phyloP scores from a whole-genome alignment of 2,329 filamentous ascomycete species.

The Fusarium nygamai region DNA sequence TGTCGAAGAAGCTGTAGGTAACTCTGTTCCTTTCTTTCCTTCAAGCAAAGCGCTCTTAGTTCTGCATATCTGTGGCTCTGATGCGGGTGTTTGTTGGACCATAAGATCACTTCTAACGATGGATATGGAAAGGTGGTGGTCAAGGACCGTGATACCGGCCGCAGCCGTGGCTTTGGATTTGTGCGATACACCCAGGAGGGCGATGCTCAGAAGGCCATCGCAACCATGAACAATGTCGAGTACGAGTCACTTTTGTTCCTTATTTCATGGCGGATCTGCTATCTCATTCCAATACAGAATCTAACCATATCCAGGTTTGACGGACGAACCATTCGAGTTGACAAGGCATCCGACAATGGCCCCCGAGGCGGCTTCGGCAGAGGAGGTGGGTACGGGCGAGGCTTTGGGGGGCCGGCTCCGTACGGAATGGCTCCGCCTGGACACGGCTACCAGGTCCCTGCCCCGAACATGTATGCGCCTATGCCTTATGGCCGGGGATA shows the following conservation, averaged over 20 bases:
- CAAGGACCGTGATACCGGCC: slow-evolving; percentile 95
- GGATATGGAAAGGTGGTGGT: slow-evolving; percentile 79
- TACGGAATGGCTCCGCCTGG: slow-evolving; percentile 52
- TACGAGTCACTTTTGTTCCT: slow-evolving; percentile 58
- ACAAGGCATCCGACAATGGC: slow-evolving; percentile 88
- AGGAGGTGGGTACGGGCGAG: slow-evolving; percentile 50
- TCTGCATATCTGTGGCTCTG: slow-evolving; percentile 34
- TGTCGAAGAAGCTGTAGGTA: slow-evolving; percentile 94
- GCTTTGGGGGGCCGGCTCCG: slow-evolving; percentile 55
- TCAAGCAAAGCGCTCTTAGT: slow-evolving; percentile 31
- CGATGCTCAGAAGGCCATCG: slow-evolving; percentile 81
- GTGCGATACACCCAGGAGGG: slow-evolving; percentile 84
- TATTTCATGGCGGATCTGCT: slow-evolving; percentile 31
- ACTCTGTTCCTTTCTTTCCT: slow-evolving; percentile 30
- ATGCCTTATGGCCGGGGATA: slow-evolving; percentile 53
- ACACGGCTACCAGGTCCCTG: slow-evolving; percentile 48
- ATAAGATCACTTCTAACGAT: slow-evolving; percentile 33
- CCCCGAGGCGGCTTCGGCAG: slow-evolving; percentile 60
- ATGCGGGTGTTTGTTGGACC: slow-evolving; percentile 23
- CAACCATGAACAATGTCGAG: slow-evolving; percentile 89
- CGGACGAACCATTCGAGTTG: slow-evolving; percentile 77
- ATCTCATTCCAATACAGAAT: not conserved
- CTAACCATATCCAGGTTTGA: slow-evolving; percentile 37
- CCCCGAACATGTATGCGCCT: slow-evolving; percentile 52
- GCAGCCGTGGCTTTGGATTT: slow-evolving; percentile 97